Percentiles rank a stretch among this genome's conserved stretches.
Conservation (phyloP, 208 protist genomes). For the Acanthamoeba divionensis region DNA sequence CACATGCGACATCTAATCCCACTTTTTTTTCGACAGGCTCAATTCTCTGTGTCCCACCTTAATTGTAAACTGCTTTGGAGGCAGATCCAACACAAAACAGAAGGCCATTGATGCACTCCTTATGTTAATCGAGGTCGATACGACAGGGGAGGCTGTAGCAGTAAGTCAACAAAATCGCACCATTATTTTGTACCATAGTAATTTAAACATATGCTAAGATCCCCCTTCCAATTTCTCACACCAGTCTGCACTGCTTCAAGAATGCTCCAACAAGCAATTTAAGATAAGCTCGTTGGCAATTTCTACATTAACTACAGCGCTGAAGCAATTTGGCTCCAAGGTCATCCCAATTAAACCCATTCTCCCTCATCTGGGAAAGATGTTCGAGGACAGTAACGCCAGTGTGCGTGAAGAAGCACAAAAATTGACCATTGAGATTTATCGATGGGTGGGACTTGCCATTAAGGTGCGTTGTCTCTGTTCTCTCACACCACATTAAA, state of each 20-base stretch:
- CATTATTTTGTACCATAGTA: too few relatives aligned
- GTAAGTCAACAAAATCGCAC: too few relatives aligned
- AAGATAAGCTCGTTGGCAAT: conserved; percentile 4
- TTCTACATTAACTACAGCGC: neutral
- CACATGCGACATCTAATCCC: neutral
- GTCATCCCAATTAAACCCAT: conserved; percentile 31
- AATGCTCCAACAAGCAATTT: neutral
- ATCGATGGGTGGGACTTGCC: conserved; percentile 33
- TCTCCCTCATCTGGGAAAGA: conserved; percentile 16
- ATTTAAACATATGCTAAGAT: too few relatives aligned
- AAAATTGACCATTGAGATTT: conserved; percentile 47
- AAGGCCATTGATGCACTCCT: conserved; percentile 44
- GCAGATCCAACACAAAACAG: neutral
- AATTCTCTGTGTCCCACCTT: neutral
- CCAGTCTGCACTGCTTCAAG: conserved; percentile 1
- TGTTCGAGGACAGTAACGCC: conserved; percentile 49
- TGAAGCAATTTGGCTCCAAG: conserved; percentile 43
- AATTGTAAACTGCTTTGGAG: conserved; percentile 33
- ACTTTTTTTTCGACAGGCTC: neutral
- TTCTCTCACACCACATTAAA: too few relatives aligned
- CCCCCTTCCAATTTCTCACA: too few relatives aligned
- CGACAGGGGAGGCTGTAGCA: neutral
- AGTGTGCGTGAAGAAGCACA: conserved; percentile 39
- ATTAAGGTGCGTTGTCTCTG: too few relatives aligned
- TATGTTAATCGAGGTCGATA: conserved; percentile 38